Evolutionary conservation across 2,329 filamentous ascomycete species (phyloP), one percentile per base, ranked within the genome.

Genomic region (Botrytis hyacinthi): DNA sequence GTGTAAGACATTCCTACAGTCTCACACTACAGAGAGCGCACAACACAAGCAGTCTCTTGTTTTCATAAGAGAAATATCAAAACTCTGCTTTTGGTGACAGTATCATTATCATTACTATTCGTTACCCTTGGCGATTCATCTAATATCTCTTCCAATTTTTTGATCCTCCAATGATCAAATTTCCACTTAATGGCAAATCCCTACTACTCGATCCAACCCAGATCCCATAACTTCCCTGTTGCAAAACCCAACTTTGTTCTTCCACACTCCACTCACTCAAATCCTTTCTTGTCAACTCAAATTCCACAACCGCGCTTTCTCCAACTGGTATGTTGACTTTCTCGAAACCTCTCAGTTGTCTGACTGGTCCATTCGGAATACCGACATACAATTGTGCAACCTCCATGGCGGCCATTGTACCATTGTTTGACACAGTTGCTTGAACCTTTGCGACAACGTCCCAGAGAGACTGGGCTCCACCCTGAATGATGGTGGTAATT

Each of bases 211-310:
- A 51, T 29, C 67, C 72, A 46, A 73, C 67, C 40, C 70, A 73
- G 18, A 73, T 59, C 42, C 40, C 29, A 42, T 71, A 73, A 46
- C 12, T 29, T 22, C 67, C 57, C 37, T 65, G 42, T 35, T 61
- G 67, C 22, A 73, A 66, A 2, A 63, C 82, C 90, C 90, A 92
- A 71, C 86, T 83, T 82, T 91, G 89, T 29, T 81, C 81, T 0
- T 80, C 82, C 3, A 89, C 86, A 78, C 91, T 87, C 90, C 90
- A 92, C 1, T 89, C 84, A 74, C 88, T 90, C 70, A 92, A 78
- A 76, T 92, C 90, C 67, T 89, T 86, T 71, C 87, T 84, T 6
- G 86, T 89, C 60, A 92, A 80, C 40, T 85, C 82, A 75, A 92
- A 87, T 0, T 77, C 81, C 9, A 88, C 78, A 1, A 80, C 80